A percentile compares a stretch with the other conserved stretches of the same genome.
These are phyloP conservation scores for Penicillium coffeae DNA, from an alignment of 495 filamentous ascomycete species.

Conservation along the genomic window DNA sequence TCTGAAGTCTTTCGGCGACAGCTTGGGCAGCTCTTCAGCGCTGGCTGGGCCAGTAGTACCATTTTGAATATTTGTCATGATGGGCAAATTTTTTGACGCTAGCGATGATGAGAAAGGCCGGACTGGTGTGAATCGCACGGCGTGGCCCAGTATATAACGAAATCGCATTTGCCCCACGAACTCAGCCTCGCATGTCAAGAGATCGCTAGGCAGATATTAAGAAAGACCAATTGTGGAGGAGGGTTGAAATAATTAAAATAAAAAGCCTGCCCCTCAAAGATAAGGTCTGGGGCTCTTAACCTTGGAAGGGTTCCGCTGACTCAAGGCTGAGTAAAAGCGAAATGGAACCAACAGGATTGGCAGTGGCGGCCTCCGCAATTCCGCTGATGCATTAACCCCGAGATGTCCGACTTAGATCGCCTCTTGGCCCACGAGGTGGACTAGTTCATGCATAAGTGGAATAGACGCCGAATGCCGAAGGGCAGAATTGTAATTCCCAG, in stretches of 20 bases:
- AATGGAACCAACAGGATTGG: background rate
- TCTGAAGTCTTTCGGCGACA: constrained; percentile 54
- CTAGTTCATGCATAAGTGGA: too few relatives aligned
- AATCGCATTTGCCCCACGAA: background rate
- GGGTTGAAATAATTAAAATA: background rate
- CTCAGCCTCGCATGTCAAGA: too few relatives aligned
- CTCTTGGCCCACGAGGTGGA: too few relatives aligned
- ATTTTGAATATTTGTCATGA: background rate
- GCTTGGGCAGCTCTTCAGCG: constrained; percentile 28
- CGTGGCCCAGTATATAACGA: background rate
- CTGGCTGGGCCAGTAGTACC: background rate
- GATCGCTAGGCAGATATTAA: too few relatives aligned
- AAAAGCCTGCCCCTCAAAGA: background rate
- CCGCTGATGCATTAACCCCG: too few relatives aligned
- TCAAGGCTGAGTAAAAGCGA: background rate
- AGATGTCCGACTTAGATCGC: too few relatives aligned
- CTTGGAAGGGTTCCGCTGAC: background rate
- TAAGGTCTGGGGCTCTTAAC: too few relatives aligned
- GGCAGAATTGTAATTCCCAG: too few relatives aligned
- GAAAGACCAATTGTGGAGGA: too few relatives aligned
- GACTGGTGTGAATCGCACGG: background rate
- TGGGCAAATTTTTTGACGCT: background rate
- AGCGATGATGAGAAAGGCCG: background rate
- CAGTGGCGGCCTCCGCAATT: background rate
- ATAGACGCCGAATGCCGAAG: too few relatives aligned